Evolutionary conservation across 345 rosid species (phyloP).

Genomic region (Reutealis trisperma): DNA sequence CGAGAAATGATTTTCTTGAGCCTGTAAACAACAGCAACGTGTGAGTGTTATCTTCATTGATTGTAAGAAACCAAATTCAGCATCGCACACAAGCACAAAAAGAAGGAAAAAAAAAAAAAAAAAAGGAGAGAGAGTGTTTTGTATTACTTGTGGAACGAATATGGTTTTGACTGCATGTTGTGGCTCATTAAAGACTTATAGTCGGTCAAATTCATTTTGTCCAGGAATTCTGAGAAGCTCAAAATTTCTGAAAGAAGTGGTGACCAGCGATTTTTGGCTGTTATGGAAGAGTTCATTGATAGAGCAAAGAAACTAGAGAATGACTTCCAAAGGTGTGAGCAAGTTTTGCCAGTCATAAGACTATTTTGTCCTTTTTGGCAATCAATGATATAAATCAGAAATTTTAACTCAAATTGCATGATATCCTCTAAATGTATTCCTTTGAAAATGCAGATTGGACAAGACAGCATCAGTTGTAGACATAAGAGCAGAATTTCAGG

Average conservation of each 20-base stretch:
- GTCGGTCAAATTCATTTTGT: not conserved
- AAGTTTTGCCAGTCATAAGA: not conserved
- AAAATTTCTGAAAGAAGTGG: slow-evolving; percentile 38
- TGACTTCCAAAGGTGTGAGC: slow-evolving; percentile 55
- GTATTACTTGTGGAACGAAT: not conserved
- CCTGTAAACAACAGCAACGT: slow-evolving; percentile 35
- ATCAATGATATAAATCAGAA: not conserved
- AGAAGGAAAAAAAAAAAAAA: not conserved
- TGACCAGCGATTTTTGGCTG: slow-evolving; percentile 50
- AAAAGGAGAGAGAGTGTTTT: no score
- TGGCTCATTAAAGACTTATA: not conserved
- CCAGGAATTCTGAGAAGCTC: slow-evolving; percentile 46
- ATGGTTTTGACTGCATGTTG: not conserved
- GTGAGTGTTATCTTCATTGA: slow-evolving; percentile 43
- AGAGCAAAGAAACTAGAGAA: slow-evolving; percentile 60
- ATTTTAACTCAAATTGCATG: not conserved
- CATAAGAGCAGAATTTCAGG: slow-evolving; percentile 73
- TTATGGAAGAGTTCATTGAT: slow-evolving; percentile 52
- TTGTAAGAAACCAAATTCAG: not conserved
- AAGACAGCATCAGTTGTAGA: slow-evolving; percentile 59
- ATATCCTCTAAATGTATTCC: not conserved
- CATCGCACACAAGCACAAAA: no score
- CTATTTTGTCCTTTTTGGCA: not conserved
- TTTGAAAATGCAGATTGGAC: slow-evolving; percentile 60
- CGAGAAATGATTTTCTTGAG: slow-evolving; percentile 29